Conservation (phyloP, 1,284 basidiomycete species). For the Coniferiporia sulphurascens region DNA sequence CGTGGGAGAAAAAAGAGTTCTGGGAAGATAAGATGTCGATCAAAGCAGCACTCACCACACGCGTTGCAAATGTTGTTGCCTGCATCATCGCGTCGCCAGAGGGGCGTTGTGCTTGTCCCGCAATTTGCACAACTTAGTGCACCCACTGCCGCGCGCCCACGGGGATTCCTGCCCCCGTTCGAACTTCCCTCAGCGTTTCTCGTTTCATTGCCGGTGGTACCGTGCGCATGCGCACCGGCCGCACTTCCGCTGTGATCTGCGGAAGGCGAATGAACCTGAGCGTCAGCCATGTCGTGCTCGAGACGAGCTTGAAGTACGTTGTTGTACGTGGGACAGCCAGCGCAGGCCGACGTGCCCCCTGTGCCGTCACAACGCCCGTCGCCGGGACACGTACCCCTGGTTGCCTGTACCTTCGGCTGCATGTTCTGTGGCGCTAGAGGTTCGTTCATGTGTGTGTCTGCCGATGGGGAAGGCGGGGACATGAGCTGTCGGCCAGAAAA, state of each 20-base stretch:
- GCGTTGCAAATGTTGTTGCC: constrained; percentile 93
- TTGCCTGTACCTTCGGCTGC: constrained; percentile 29
- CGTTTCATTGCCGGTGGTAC: constrained; percentile 11
- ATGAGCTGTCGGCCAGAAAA: constrained; percentile 12
- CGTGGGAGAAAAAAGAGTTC: constrained; percentile 11
- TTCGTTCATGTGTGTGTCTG: constrained; percentile 28
- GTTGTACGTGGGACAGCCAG: constrained; percentile 93
- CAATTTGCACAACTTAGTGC: constrained; percentile 88
- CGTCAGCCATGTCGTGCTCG: constrained; percentile 28
- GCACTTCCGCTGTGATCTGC: constrained; percentile 17
- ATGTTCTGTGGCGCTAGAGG: constrained; percentile 22
- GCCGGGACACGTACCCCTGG: constrained; percentile 84
- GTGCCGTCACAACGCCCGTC: constrained; percentile 95
- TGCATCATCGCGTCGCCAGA: constrained; percentile 92
- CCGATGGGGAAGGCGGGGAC: constrained; percentile 15
- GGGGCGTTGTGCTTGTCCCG: constrained; percentile 88
- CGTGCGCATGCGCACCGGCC: constrained; percentile 12
- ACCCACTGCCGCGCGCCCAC: constrained; percentile 53
- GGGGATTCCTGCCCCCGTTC: constrained; percentile 26
- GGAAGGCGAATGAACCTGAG: constrained; percentile 22
- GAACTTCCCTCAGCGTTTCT: constrained; percentile 25
- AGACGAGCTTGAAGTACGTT: constrained; percentile 55
- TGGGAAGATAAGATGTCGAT: constrained; percentile 23
- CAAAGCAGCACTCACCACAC: constrained; percentile 65
- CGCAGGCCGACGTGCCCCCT: constrained; percentile 85